Evolutionary conservation across 2,329 filamentous ascomycete genomes (phyloP), one percentile per base, ranked within the genome.

Genomic region (Penicillium brevicompactum): DNA sequence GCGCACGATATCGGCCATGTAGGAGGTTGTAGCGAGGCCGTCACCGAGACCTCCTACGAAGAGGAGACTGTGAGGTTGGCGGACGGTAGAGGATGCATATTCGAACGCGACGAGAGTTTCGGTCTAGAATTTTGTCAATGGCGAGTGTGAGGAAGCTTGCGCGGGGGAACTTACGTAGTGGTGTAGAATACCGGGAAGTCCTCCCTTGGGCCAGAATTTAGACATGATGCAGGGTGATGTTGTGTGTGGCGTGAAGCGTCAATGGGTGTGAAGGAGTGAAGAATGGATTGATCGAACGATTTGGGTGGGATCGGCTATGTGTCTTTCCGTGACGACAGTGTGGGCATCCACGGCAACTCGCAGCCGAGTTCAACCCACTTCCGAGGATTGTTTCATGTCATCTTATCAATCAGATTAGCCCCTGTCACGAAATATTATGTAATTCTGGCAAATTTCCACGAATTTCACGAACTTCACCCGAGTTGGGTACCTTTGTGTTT

Each of bases 31-130:
- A 40, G 80, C 76, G 51, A 84, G 75, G 42, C 81, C 83, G 70
- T 87, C 84, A 49, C 76, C 78, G 18, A 87, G 76, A 40, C 85
- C 84, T 56, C 81, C 83, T 48, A 87, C 73, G 72, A 83, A 86
- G 62, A 87, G 67, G 47, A 87, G 69, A 16, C 78, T 82, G 69
- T 84, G 66, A 9, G 72, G 73, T 59, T 76, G 75, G 27, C 54
- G 58, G 57, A 63, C 46, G 27, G 66, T 42, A 38, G 49, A 56
- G 48, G 60, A 56, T 5, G 67, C 67, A 55, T 74, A 76, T 66
- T 78, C 76, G 60, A 78, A 78, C 7, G 74, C 69, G 42, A 74
- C 69, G 4, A 78, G 70, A 31, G 66, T 65, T 50, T 72, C 67
- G 6, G 64, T 69, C 65, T 70, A 16, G n/a, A 3, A 41, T 24